Percentiles rank a stretch among this genome's conserved stretches.
These are phyloP conservation scores for Yamadazyma kanchanaburiensis DNA, from an alignment of 1,139 yeast genomes.

Conservation along the genomic window DNA sequence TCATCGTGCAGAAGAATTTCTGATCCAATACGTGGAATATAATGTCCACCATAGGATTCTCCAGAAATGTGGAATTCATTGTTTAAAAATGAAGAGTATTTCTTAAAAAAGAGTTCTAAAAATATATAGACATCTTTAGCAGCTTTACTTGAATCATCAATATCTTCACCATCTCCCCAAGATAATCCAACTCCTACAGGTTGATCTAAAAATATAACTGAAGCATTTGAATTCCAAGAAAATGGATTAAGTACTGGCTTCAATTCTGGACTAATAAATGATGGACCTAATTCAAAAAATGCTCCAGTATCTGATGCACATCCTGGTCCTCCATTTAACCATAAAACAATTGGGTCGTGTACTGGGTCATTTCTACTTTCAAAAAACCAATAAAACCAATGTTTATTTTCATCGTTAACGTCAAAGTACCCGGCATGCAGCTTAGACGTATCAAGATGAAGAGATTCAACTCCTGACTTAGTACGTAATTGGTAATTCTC, in stretches of 20 bases:
- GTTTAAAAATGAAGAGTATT: constrained; percentile 54
- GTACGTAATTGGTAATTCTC: constrained; percentile 7
- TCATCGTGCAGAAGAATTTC: constrained; percentile 63
- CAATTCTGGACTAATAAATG: constrained; percentile 58
- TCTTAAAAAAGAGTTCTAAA: constrained; percentile 65
- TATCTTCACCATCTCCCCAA: constrained; percentile 47
- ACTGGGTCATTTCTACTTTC: constrained; percentile 84
- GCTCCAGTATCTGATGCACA: constrained; percentile 67
- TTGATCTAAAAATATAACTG: constrained; percentile 83
- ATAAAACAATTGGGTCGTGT: constrained; percentile 74
- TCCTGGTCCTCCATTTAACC: constrained; percentile 35
- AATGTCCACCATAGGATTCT: constrained; percentile 83
- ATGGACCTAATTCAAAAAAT: constrained; percentile 82
- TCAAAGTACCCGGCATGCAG: constrained; percentile 64
- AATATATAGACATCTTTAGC: constrained; percentile 72
- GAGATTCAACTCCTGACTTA: constrained; percentile 9
- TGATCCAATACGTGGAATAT: constrained; percentile 69
- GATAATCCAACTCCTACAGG: constrained; percentile 87
- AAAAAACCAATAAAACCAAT: constrained; percentile 80
- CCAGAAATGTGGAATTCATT: constrained; percentile 74
- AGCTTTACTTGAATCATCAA: constrained; percentile 61
- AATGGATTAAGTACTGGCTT: constrained; percentile 68
- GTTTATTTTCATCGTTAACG: constrained; percentile 49
- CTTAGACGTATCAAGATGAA: constrained; percentile 48
- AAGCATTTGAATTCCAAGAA: constrained; percentile 83